phyloP scores from a whole-genome alignment of 306 rosid genomes.

The Vigna radiata region DNA sequence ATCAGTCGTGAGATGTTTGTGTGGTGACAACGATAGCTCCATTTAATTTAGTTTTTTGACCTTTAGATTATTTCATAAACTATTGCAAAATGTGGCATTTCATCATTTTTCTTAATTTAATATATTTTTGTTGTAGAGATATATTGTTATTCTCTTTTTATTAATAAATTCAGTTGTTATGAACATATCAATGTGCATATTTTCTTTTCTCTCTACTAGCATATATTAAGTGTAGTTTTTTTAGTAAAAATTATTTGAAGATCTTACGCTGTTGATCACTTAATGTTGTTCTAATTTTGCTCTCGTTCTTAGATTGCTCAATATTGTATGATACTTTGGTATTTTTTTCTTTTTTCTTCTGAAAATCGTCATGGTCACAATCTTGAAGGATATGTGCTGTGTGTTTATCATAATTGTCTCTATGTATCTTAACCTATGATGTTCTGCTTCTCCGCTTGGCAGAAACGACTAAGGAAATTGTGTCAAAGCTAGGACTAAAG shows the following conservation, averaged over 20 bases:
- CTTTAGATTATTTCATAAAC: not conserved
- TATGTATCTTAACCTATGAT: constrained; percentile 25
- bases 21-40: not conserved
- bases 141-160: not conserved
- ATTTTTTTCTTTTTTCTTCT: not conserved
- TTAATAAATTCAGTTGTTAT: not conserved
- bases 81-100: not conserved
- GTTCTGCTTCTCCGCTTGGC: constrained; percentile 42
- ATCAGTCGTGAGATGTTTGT: not conserved
- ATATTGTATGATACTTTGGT: not conserved
- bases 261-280: not conserved
- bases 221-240: not conserved
- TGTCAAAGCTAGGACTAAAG: constrained; percentile 75
- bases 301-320: not conserved
- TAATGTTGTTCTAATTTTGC: constrained; percentile 16
- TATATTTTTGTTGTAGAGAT: not conserved
- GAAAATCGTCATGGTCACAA: not conserved
- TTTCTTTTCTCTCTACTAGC: not conserved
- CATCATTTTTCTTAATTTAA: not conserved
- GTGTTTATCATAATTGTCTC: not conserved
- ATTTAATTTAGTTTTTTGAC: not conserved
- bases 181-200: not conserved
- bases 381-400: not conserved
- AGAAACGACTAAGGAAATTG: constrained; percentile 91
- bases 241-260: not conserved